Evolutionary conservation across 305 asterid genomes (phyloP).

Genomic region (Fraxinus floribunda): DNA sequence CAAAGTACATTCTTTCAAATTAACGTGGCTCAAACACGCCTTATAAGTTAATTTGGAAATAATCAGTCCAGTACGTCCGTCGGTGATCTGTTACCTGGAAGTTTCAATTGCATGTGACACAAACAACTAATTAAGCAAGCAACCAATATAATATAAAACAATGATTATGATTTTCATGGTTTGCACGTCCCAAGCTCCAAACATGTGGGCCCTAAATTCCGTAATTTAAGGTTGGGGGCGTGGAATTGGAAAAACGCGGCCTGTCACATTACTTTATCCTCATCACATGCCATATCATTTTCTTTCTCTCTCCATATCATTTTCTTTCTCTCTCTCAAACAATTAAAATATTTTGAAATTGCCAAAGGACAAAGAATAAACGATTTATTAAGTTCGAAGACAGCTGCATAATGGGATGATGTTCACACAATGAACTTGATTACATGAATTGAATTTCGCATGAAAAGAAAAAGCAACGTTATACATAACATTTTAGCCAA

Average conservation of each 20-base stretch:
- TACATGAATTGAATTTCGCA: constrained; percentile 3
- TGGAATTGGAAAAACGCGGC: not conserved
- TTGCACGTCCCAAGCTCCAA: constrained; percentile 7
- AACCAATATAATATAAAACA: not conserved
- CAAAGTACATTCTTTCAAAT: no score
- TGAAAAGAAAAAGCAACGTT: constrained; percentile 16
- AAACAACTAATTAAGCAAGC: not conserved
- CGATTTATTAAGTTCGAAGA: not conserved
- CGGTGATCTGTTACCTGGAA: constrained; percentile 7
- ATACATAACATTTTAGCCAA: constrained; percentile 12
- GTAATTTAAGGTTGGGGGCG: not conserved
- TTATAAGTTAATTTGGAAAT: not conserved
- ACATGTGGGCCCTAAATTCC: not conserved
- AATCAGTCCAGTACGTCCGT: not conserved
- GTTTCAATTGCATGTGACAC: constrained; percentile 1
- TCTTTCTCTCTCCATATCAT: not conserved
- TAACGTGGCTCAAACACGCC: no score
- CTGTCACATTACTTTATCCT: not conserved
- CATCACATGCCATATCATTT: not conserved
- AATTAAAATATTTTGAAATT: not conserved
- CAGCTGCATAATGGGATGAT: not conserved
- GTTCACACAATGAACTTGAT: not conserved
- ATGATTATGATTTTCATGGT: not conserved
- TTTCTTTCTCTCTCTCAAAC: not conserved
- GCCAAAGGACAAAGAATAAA: not conserved